Evolutionary conservation across 805 yeast species (phyloP).

Genomic region (Suhomyces pyralidae): DNA sequence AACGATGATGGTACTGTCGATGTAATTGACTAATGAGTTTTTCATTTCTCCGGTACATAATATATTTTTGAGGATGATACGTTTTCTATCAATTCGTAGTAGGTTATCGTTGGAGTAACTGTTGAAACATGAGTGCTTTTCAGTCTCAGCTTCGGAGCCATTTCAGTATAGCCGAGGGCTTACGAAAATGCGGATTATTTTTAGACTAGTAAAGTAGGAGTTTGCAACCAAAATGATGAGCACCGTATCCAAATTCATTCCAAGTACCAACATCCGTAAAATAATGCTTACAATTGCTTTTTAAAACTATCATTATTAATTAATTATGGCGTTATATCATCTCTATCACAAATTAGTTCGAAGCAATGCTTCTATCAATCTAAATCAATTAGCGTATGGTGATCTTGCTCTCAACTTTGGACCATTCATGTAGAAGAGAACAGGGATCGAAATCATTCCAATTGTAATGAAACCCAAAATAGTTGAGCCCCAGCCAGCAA

Average conservation of each 20-base stretch:
- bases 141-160: background rate
- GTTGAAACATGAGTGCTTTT: background rate
- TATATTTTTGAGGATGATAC: background rate
- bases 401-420: slow-evolving; percentile 45
- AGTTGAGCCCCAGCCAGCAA: slow-evolving; percentile 57
- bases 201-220: background rate
- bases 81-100: background rate
- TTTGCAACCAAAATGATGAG: background rate
- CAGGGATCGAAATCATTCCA: slow-evolving; percentile 47
- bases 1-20: too few species aligned
- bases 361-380: background rate
- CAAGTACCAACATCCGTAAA: background rate
- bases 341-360: background rate
- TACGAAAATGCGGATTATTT: background rate
- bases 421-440: slow-evolving; percentile 42
- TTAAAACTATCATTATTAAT: background rate
- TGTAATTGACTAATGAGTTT: background rate
- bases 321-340: background rate
- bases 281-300: background rate
- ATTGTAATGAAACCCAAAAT: slow-evolving; percentile 47
- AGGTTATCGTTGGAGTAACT: background rate
- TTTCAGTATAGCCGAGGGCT: background rate
- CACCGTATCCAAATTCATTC: background rate
- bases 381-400: slow-evolving; percentile 22
- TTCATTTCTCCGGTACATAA: slow-evolving; percentile 1